Evolutionary conservation across 2,329 filamentous ascomycete species (phyloP).

Genomic region (Botrytis sinoallii): DNA sequence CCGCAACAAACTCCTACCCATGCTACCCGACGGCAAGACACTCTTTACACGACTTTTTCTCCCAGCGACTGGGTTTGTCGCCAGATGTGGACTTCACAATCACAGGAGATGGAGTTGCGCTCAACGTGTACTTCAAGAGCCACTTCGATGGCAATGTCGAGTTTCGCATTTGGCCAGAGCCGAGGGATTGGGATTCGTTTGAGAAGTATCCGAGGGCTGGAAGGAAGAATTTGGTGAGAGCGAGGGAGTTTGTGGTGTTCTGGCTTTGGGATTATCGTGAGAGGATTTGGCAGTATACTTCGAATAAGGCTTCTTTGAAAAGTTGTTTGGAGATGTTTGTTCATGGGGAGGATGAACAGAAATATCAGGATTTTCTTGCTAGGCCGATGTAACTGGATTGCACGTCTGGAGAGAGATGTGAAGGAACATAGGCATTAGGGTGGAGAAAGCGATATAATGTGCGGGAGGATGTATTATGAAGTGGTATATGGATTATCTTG

Average conservation of each 20-base stretch:
- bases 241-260: background rate
- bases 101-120: background rate
- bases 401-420: rapidly evolving
- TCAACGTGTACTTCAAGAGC: background rate
- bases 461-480: background rate
- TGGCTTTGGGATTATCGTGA: background rate
- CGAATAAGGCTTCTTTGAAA: background rate
- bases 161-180: background rate
- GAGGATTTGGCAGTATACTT: background rate
- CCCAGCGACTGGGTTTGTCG: background rate
- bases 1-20: background rate
- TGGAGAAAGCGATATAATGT: background rate
- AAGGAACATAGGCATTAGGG: too few species aligned
- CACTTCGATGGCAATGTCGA: background rate
- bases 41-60: background rate
- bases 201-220: background rate
- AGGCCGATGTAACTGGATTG: background rate
- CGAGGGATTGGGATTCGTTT: background rate
- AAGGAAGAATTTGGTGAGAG: background rate
- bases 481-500: background rate
- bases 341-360: background rate
- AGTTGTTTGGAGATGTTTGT: background rate
- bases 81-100: background rate
- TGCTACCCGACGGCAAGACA: background rate
- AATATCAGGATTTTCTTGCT: background rate